Percentiles rank a stretch among this genome's conserved stretches.
Evolutionary conservation across 257 asterid species (phyloP).

Genomic region (Solanum bukasovii): DNA sequence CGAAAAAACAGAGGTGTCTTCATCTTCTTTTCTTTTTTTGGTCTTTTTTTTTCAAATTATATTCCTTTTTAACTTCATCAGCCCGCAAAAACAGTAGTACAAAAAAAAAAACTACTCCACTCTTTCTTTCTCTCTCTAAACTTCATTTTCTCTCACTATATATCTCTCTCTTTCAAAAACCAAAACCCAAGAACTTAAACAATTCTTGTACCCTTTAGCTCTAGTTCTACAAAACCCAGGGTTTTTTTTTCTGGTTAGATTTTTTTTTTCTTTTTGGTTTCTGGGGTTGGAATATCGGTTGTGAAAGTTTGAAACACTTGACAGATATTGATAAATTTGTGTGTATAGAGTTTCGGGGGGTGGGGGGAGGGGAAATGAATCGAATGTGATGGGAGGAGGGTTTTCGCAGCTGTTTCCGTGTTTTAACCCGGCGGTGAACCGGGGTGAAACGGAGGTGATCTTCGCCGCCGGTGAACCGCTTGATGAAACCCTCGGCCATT

Average conservation of each 20-base stretch:
- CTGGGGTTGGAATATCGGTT: not conserved
- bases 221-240: not conserved
- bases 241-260: not conserved
- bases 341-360: not conserved
- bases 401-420: constrained; percentile 84
- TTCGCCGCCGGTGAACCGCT: constrained; percentile 54
- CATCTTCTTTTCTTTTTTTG: not conserved
- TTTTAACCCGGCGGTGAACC: constrained; percentile 67
- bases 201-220: not conserved
- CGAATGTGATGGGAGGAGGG: constrained; percentile 92
- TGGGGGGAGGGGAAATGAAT: constrained; percentile 63
- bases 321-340: not conserved
- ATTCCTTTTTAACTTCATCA: not conserved
- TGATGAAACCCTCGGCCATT: constrained; percentile 96
- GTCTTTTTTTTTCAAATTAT: not conserved
- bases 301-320: not conserved
- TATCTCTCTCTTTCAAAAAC: not conserved
- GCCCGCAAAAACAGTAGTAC: not conserved
- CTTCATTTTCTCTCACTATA: not conserved
- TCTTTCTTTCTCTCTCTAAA: not conserved
- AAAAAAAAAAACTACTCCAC: not conserved
- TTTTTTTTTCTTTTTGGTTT: not conserved
- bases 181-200: not conserved
- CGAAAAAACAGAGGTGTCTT: not conserved
- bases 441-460: constrained; percentile 57